phyloP scores from a whole-genome alignment of 2,329 filamentous ascomycete species.

The Neospermospora avenae region DNA sequence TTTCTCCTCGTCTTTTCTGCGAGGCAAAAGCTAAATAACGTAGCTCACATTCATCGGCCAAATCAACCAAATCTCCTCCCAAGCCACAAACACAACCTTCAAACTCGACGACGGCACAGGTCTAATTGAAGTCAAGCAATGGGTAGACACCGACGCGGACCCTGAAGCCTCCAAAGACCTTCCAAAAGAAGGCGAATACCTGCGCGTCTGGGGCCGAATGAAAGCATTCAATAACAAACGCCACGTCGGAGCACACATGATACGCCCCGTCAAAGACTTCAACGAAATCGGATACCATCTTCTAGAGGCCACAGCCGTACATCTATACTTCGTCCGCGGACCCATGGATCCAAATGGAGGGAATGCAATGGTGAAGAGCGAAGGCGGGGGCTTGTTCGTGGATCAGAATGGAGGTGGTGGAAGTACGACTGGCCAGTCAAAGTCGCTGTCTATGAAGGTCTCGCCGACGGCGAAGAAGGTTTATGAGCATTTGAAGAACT shows the following conservation, averaged over 20 bases:
- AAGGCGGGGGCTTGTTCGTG: constrained; percentile 37
- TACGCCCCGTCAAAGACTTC: constrained; percentile 76
- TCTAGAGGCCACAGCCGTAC: constrained; percentile 84
- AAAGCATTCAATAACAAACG: constrained; percentile 82
- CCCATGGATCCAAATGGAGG: constrained; percentile 38
- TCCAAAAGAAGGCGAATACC: constrained; percentile 71
- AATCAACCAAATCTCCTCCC: constrained; percentile 80
- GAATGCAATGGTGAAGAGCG: constrained; percentile 32
- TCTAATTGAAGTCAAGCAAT: constrained; percentile 85
- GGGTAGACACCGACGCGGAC: constrained; percentile 53
- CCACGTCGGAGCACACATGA: constrained; percentile 74
- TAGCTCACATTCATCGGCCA: constrained; percentile 87
- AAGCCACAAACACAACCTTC: constrained; percentile 89
- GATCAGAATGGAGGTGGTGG: constrained; percentile 36
- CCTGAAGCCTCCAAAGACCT: constrained; percentile 45
- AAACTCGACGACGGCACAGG: constrained; percentile 94
- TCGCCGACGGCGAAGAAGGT: constrained; percentile 63
- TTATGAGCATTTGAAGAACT: constrained; percentile 64
- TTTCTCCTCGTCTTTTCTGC: background rate
- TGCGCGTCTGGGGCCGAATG: constrained; percentile 80
- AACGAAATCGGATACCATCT: constrained; percentile 94
- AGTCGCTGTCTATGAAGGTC: constrained; percentile 40
- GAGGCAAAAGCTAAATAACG: constrained; percentile 6
- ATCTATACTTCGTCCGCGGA: constrained; percentile 78
- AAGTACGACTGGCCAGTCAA: constrained; percentile 30